Percentiles rank a stretch among this genome's conserved stretches.
Evolutionary conservation across 2,329 filamentous ascomycete genomes (phyloP).

Genomic region (Metarhizium humberi): DNA sequence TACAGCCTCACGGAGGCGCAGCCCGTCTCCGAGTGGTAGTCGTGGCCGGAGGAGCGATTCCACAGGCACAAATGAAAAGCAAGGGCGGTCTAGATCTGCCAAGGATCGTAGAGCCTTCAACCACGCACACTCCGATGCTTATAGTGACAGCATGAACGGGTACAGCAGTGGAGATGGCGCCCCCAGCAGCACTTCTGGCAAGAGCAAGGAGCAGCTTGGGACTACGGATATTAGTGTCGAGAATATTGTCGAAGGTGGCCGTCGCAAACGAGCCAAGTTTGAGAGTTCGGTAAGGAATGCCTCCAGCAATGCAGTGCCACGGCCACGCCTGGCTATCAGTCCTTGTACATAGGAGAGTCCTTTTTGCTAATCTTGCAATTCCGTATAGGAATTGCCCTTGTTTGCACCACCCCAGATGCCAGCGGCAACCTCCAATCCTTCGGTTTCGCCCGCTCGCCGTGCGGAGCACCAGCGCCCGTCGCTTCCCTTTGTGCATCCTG

Average conservation of each 20-base stretch:
- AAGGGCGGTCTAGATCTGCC: conserved; percentile 57
- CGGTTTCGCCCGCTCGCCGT: conserved; percentile 82
- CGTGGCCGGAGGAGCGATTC: conserved; percentile 72
- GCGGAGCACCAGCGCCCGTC: conserved; percentile 61
- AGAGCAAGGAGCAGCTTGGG: conserved; percentile 75
- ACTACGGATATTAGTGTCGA: conserved; percentile 97
- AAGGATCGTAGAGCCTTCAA: conserved; percentile 51
- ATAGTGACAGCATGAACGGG: conserved; percentile 57
- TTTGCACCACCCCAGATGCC: conserved; percentile 94
- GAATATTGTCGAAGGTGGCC: conserved; percentile 94
- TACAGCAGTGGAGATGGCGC: conserved; percentile 86
- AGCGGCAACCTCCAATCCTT: conserved; percentile 92
- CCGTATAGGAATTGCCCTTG: conserved; percentile 74
- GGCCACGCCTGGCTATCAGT: background rate
- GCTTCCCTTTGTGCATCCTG: conserved; percentile 66
- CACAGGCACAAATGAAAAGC: conserved; percentile 52
- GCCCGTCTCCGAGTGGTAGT: conserved; percentile 61
- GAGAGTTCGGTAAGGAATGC: conserved; percentile 80
- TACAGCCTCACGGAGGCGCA: conserved; percentile 64
- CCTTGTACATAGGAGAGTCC: background rate
- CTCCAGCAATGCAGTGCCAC: background rate
- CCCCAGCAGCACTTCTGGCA: conserved; percentile 61
- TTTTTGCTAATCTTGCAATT: background rate
- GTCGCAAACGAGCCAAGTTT: conserved; percentile 88
- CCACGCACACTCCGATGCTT: conserved; percentile 46